Conservation (phyloP, 2,329 filamentous ascomycete species). For the Aspergillus thermomutatus region DNA sequence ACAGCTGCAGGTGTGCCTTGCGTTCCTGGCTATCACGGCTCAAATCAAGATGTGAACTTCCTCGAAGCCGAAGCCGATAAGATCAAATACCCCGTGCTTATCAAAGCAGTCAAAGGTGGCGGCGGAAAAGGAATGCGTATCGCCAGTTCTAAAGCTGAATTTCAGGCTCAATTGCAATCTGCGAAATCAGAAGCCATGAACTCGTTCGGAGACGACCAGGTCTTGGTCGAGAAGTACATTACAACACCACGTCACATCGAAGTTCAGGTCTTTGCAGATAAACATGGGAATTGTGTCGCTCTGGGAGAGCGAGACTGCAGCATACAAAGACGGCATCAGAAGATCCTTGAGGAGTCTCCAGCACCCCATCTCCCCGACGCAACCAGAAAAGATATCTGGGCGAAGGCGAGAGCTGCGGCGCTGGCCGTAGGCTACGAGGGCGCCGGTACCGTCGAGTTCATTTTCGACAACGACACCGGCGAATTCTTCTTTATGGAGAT, state of each 20-base stretch:
- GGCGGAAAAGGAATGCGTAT: slow-evolving; percentile 70
- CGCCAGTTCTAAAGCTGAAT: slow-evolving; percentile 55
- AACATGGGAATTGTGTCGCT: slow-evolving; percentile 62
- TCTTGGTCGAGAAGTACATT: slow-evolving; percentile 67
- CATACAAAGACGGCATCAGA: slow-evolving; percentile 64
- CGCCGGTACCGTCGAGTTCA: slow-evolving; percentile 66
- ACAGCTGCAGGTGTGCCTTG: slow-evolving; percentile 89
- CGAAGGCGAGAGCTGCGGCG: slow-evolving; percentile 61
- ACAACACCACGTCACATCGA: slow-evolving; percentile 65
- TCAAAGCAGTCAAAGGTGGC: slow-evolving; percentile 64
- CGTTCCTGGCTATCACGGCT: slow-evolving; percentile 91
- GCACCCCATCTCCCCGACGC: slow-evolving; percentile 59
- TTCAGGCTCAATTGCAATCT: slow-evolving; percentile 58
- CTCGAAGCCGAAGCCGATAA: slow-evolving; percentile 69
- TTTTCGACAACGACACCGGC: slow-evolving; percentile 64
- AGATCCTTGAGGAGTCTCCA: slow-evolving; percentile 64
- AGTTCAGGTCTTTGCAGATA: slow-evolving; percentile 65
- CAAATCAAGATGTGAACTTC: slow-evolving; percentile 66
- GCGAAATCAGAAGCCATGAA: slow-evolving; percentile 63
- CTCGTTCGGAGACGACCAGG: slow-evolving; percentile 64
- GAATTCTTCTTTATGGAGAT: slow-evolving; percentile 71
- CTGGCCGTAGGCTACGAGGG: slow-evolving; percentile 63
- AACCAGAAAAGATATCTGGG: slow-evolving; percentile 62
- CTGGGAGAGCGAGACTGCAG: slow-evolving; percentile 65
- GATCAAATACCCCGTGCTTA: slow-evolving; percentile 62